These are phyloP conservation scores for Austroboletus novae-zelandiae DNA, from an alignment of 1,284 basidiomycete genomes.

Conservation along the genomic window DNA sequence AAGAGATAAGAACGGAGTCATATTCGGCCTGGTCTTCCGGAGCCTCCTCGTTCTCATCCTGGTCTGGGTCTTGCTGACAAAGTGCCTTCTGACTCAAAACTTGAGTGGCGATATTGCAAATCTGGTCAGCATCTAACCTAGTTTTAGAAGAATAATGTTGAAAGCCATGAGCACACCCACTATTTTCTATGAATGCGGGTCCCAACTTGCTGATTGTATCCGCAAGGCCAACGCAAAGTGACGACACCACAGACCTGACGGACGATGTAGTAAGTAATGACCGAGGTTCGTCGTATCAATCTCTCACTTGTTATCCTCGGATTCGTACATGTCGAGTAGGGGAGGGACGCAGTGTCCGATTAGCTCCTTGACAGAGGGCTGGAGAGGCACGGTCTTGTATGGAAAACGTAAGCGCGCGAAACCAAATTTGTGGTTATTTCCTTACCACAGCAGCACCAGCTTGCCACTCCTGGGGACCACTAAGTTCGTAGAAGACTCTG, in stretches of 20 bases:
- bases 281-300: conserved; percentile 5
- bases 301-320: conserved; percentile 97
- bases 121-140: not conserved
- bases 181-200: conserved; percentile 75
- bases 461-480: conserved; percentile 79
- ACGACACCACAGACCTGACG: conserved; percentile 79
- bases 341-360: conserved; percentile 74
- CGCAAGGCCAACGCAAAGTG: conserved; percentile 83
- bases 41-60: conserved; percentile 81
- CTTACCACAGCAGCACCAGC: conserved; percentile 68
- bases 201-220: conserved; percentile 92
- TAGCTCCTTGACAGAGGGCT: conserved; percentile 79
- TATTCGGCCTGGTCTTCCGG: conserved; percentile 91
- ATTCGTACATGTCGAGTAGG: conserved; percentile 88
- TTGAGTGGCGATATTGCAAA: conserved; percentile 61
- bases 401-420: conserved; percentile 1
- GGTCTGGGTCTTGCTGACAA: conserved; percentile 96
- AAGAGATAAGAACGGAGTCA: conserved; percentile 92
- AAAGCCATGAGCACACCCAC: conserved; percentile 41
- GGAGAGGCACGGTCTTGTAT: conserved; percentile 51
- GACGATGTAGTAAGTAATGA: conserved; percentile 9
- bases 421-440: conserved; percentile 3
- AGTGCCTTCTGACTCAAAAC: conserved; percentile 91
- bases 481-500: conserved; percentile 90
- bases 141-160: conserved; percentile 3